Conservation (phyloP, 2,329 filamentous ascomycete genomes). For the Colletotrichum sp. region DNA sequence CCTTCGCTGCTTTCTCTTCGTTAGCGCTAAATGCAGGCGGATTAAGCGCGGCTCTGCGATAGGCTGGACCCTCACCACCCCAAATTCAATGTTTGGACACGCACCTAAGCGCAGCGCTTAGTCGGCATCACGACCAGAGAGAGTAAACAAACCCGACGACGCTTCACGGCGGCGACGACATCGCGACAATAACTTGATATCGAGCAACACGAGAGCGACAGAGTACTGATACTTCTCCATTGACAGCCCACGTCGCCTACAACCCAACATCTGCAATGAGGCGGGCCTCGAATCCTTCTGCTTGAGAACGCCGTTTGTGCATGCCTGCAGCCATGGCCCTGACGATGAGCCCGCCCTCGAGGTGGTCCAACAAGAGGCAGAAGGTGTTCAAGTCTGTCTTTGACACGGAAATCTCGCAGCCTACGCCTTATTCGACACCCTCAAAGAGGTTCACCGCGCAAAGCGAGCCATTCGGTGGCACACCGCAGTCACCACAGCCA, state of each 20-base stretch:
- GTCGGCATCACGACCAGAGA: not conserved
- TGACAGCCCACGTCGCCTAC: not conserved
- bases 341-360: conserved; percentile 13
- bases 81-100: not conserved
- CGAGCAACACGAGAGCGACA: not conserved
- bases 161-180: not conserved
- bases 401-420: conserved; percentile 53
- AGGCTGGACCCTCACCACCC: not conserved
- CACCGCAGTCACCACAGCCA: conserved; percentile 19
- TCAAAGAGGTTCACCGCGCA: conserved; percentile 42
- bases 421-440: conserved; percentile 49
- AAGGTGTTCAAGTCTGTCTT: conserved; percentile 63
- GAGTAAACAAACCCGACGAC: conserved; percentile 19
- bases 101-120: conserved; percentile 23
- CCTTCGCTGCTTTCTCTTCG: not conserved
- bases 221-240: not conserved
- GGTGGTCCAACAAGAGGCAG: conserved; percentile 36
- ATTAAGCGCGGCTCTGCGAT: conserved; percentile 19
- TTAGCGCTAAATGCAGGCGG: not conserved
- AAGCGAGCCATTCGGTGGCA: conserved; percentile 53
- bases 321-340: not conserved
- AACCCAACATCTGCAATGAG: not conserved
- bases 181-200: not conserved
- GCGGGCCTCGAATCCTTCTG: conserved; percentile 7
- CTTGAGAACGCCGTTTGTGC: conserved; percentile 2